phyloP scores from a whole-genome alignment of 2,329 filamentous ascomycete genomes.

The Simplicillium aogashimaense region DNA sequence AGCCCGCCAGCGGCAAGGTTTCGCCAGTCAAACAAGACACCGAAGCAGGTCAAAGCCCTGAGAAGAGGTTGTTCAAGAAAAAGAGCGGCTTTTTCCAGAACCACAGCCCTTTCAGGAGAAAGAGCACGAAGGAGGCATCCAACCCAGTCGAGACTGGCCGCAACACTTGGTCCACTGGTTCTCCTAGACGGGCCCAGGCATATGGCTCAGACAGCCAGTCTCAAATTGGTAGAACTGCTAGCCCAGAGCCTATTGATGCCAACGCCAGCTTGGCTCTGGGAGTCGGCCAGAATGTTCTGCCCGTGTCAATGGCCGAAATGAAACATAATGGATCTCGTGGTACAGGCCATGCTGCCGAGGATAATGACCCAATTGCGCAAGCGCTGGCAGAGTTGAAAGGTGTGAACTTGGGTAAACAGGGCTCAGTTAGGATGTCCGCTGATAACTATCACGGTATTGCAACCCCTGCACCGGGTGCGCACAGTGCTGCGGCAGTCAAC shows the following conservation, averaged over 20 bases:
- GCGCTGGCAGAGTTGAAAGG: conserved; percentile 90
- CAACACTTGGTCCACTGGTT: conserved; percentile 44
- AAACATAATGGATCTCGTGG: conserved; percentile 21
- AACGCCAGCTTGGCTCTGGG: conserved; percentile 89
- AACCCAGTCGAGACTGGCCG: conserved; percentile 30
- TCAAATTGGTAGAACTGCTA: conserved; percentile 36
- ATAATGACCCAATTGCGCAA: conserved; percentile 79
- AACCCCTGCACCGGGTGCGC: conserved; percentile 57
- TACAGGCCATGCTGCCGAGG: conserved; percentile 38
- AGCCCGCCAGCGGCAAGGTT: conserved; percentile 61
- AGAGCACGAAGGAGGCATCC: conserved; percentile 68
- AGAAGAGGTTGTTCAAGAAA: conserved; percentile 59
- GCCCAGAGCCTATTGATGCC: conserved; percentile 82
- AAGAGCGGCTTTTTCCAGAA: conserved; percentile 88
- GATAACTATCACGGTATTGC: conserved; percentile 91
- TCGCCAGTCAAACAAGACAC: conserved; percentile 63
- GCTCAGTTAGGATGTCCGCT: conserved; percentile 77
- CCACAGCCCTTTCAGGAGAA: conserved; percentile 83
- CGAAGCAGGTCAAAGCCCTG: conserved; percentile 38
- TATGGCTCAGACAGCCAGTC: conserved; percentile 25
- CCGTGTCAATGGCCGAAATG: conserved; percentile 72
- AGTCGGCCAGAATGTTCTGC: conserved; percentile 90
- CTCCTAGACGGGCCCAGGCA: conserved; percentile 26
- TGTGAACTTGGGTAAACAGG: conserved; percentile 65
- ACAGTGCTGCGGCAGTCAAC: conserved; percentile 41